Evolutionary conservation across 1,284 basidiomycete genomes (phyloP).

Genomic region (Xerocomus minutiporus): DNA sequence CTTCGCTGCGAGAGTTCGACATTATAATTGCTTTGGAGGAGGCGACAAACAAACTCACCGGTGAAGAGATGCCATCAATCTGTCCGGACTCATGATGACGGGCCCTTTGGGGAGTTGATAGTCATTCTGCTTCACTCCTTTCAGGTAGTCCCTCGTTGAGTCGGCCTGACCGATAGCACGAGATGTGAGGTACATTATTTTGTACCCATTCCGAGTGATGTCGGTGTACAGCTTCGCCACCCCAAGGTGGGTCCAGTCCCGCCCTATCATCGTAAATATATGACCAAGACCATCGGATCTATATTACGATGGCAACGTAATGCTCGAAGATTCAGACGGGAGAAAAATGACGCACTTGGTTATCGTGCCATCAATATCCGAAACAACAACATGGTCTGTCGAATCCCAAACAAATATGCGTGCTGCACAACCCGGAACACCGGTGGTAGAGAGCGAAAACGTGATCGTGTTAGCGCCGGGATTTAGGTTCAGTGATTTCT

Average conservation of each 20-base stretch:
- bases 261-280: slow-evolving; percentile 96
- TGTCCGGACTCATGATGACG: slow-evolving; percentile 98
- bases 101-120: slow-evolving; percentile 97
- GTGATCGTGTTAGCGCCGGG: slow-evolving; percentile 90
- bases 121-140: slow-evolving; percentile 92
- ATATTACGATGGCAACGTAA: neutral
- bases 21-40: neutral
- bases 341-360: slow-evolving; percentile 68
- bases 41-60: slow-evolving; percentile 49
- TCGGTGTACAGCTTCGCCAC: slow-evolving; percentile 99
- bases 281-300: slow-evolving; percentile 97
- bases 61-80: slow-evolving; percentile 91
- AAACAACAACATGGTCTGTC: slow-evolving; percentile 86
- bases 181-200: slow-evolving; percentile 97
- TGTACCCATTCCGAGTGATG: slow-evolving; percentile 94
- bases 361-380: slow-evolving; percentile 99
- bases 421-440: slow-evolving; percentile 83
- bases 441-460: slow-evolving; percentile 91
- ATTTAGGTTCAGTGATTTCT: slow-evolving; percentile 86
- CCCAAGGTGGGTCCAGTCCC: slow-evolving; percentile 99
- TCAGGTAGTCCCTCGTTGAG: slow-evolving; percentile 92
- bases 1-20: slow-evolving; percentile 56
- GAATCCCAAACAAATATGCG: slow-evolving; percentile 96
- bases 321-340: neutral
- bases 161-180: slow-evolving; percentile 98